Percentiles rank a stretch among this genome's conserved stretches.
Evolutionary conservation across 345 rosid species (phyloP).

Genomic region (Citropsis articulata): DNA sequence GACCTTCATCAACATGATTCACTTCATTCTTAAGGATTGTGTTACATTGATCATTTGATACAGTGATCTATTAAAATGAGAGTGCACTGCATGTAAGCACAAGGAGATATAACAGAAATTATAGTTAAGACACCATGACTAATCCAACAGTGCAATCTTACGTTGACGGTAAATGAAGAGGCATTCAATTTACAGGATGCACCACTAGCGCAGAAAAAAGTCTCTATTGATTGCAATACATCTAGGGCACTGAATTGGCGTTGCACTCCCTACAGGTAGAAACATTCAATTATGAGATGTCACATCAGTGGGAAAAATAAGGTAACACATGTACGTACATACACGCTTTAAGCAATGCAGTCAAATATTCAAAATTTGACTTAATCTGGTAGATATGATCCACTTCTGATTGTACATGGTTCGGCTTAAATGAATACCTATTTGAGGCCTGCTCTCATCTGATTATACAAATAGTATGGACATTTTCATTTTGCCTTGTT

Average conservation of each 20-base stretch:
- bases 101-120: constrained; percentile 10
- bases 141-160: constrained; percentile 36
- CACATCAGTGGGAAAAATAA: not conserved
- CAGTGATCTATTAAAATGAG: constrained; percentile 48
- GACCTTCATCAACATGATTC: constrained; percentile 21
- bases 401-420: not conserved
- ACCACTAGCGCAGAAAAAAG: constrained; percentile 50
- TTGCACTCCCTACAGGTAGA: constrained; percentile 51
- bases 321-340: not conserved
- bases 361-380: not conserved
- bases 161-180: constrained; percentile 58
- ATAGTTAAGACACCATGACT: not conserved
- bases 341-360: not conserved
- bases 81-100: constrained; percentile 24
- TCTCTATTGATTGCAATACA: constrained; percentile 63
- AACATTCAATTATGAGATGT: not conserved
- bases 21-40: constrained; percentile 38
- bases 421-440: not conserved
- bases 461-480: not conserved
- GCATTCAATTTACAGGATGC: constrained; percentile 66
- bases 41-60: constrained; percentile 50
- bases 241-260: constrained; percentile 67
- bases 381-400: not conserved
- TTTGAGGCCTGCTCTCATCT: not conserved
- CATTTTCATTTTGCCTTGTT: not conserved